Conservation (phyloP, 2,329 filamentous ascomycete species). For the Harringtonia aguacate region DNA sequence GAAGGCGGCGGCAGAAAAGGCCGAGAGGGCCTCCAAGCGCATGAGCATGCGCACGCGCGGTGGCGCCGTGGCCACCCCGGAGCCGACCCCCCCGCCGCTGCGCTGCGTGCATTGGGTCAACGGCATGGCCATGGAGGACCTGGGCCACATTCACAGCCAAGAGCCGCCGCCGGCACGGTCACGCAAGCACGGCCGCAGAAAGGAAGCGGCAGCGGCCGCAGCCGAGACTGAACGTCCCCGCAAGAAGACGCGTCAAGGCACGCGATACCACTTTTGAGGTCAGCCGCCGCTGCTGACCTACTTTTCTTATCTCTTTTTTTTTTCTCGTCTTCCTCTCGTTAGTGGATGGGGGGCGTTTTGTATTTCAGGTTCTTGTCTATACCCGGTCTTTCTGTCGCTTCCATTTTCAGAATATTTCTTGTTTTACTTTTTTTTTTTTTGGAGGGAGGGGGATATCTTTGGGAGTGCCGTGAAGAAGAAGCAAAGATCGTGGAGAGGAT, state of each 20-base stretch:
- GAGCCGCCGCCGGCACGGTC: conserved; percentile 40
- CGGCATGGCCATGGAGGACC: conserved; percentile 43
- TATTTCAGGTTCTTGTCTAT: too few relatives aligned
- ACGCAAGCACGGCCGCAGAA: conserved; percentile 42
- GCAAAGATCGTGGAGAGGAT: too few relatives aligned
- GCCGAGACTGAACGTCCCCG: conserved; percentile 14
- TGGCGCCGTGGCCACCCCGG: conserved; percentile 25
- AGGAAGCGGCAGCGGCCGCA: conserved; percentile 18
- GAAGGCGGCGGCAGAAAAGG: background rate
- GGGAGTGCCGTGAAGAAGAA: too few relatives aligned
- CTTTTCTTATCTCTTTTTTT: background rate
- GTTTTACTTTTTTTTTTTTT: background rate
- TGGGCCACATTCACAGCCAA: conserved; percentile 47
- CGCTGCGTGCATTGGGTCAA: conserved; percentile 46
- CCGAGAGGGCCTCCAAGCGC: conserved; percentile 26
- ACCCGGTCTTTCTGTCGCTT: too few relatives aligned
- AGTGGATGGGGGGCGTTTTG: too few relatives aligned
- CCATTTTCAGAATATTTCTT: background rate
- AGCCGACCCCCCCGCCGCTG: conserved; percentile 32
- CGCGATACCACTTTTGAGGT: conserved; percentile 7
- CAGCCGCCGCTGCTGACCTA: background rate
- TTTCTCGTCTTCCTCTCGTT: too few relatives aligned
- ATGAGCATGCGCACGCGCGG: conserved; percentile 38
- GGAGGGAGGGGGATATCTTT: background rate
- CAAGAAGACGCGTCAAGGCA: conserved; percentile 14